These are phyloP conservation scores for Verticillium dahliae DNA, from an alignment of 2,329 filamentous ascomycete genomes.

Conservation along the genomic window DNA sequence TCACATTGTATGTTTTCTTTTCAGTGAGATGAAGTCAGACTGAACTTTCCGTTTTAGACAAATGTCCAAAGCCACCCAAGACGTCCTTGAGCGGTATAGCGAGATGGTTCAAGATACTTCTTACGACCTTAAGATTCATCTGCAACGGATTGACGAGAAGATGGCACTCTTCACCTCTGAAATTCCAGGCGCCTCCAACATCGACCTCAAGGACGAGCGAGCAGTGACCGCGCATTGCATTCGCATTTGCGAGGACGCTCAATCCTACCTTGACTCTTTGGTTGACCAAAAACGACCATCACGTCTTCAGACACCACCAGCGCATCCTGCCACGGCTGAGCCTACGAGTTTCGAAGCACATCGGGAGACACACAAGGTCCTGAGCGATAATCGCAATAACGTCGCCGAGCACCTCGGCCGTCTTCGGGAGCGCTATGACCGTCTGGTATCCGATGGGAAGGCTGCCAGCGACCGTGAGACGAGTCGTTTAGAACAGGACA, in stretches of 20 bases:
- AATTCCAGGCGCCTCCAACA: constrained; percentile 12
- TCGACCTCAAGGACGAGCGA: constrained; percentile 27
- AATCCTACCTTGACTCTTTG: constrained; percentile 24
- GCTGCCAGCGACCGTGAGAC: constrained; percentile 16
- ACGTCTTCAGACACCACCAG: neutral
- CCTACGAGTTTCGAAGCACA: constrained; percentile 22
- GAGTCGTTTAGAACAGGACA: constrained; percentile 23
- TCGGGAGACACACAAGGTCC: constrained; percentile 19
- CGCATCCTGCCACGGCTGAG: neutral
- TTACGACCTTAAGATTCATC: constrained; percentile 25
- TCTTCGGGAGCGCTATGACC: constrained; percentile 23
- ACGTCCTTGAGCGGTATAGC: constrained; percentile 26
- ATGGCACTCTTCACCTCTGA: constrained; percentile 14
- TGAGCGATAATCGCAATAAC: constrained; percentile 22
- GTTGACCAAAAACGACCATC: constrained; percentile 15
- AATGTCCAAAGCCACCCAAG: constrained; percentile 20
- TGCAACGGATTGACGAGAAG: constrained; percentile 28
- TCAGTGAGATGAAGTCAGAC: constrained; percentile 5
- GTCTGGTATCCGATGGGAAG: constrained; percentile 14
- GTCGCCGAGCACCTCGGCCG: constrained; percentile 22
- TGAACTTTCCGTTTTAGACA: constrained; percentile 16
- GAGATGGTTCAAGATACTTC: constrained; percentile 29
- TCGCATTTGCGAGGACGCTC: constrained; percentile 29
- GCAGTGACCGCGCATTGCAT: constrained; percentile 29
- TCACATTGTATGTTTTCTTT: constrained; percentile 24